These are phyloP conservation scores for Corymbia maculata DNA, from an alignment of 345 rosid genomes.

Conservation along the genomic window DNA sequence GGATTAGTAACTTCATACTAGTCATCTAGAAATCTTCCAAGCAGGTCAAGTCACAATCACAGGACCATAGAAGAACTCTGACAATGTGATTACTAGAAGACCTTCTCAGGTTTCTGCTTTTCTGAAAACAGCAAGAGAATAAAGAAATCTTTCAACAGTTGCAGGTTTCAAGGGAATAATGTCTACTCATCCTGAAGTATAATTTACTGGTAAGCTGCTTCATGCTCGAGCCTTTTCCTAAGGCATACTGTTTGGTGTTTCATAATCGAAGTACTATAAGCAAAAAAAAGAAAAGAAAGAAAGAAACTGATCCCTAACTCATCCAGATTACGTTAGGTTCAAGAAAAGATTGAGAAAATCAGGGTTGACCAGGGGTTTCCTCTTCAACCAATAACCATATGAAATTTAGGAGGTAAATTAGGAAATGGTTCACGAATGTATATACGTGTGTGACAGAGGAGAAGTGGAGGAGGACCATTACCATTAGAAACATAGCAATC, in stretches of 20 bases:
- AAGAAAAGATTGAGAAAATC: neutral
- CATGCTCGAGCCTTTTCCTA: neutral
- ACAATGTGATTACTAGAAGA: neutral
- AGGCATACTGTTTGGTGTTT: neutral
- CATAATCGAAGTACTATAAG: neutral
- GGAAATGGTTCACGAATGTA: neutral
- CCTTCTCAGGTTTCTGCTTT: neutral
- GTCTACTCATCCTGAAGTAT: neutral
- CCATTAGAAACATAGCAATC: constrained; percentile 94
- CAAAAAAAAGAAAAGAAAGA: neutral
- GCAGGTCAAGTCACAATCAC: neutral
- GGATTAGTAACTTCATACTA: neutral
- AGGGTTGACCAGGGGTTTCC: neutral
- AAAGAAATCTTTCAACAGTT: neutral
- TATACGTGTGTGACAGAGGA: neutral
- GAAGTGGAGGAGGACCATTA: constrained; percentile 4
- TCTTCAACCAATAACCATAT: neutral
- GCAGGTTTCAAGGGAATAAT: neutral
- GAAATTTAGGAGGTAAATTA: neutral
- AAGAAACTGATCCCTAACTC: neutral
- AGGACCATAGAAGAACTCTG: neutral
- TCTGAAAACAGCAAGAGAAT: neutral
- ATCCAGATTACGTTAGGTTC: neutral
- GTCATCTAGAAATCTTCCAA: neutral
- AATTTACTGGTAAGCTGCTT: neutral